Evolutionary conservation across 2,329 filamentous ascomycete species (phyloP).

Genomic region (Cladorrhinum sp.): DNA sequence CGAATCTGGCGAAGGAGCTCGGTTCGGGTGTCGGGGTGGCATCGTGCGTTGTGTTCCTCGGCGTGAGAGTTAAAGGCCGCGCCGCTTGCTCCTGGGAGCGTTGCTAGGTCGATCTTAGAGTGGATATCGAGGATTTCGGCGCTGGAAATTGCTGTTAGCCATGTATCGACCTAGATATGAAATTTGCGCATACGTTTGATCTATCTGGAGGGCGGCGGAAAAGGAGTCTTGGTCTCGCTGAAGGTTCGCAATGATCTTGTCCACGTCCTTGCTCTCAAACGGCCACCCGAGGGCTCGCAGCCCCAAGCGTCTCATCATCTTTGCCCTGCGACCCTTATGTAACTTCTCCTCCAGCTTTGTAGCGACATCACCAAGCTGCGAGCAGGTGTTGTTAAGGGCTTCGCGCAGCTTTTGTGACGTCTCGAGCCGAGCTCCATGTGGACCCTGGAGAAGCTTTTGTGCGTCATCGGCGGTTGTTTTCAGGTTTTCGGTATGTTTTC

Average conservation of each 20-base stretch:
- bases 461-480: slow-evolving; percentile 12
- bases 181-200: slow-evolving; percentile 12
- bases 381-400: slow-evolving; percentile 7
- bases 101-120: slow-evolving; percentile 6
- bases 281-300: slow-evolving; percentile 14
- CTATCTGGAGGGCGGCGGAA: slow-evolving; percentile 11
- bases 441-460: no score
- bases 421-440: no score
- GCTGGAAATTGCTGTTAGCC: background rate
- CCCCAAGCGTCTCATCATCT: slow-evolving; percentile 6
- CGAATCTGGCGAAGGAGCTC: slow-evolving; percentile 33
- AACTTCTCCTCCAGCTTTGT: slow-evolving; percentile 11
- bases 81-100: slow-evolving; percentile 7
- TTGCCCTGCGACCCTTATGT: background rate
- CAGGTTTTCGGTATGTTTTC: slow-evolving; percentile 12
- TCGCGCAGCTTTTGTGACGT: no score
- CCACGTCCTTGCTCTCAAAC: slow-evolving; percentile 16
- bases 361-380: slow-evolving; percentile 9
- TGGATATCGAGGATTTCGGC: slow-evolving; percentile 6
- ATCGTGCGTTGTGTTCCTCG: slow-evolving; percentile 34
- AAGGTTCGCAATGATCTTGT: slow-evolving; percentile 17
- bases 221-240: slow-evolving; percentile 11
- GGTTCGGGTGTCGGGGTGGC: slow-evolving; percentile 31
- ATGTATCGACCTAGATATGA: background rate
- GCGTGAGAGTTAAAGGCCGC: slow-evolving; percentile 36